Conservation (phyloP, 2,329 filamentous ascomycete species). For the Penicillium sp. region DNA sequence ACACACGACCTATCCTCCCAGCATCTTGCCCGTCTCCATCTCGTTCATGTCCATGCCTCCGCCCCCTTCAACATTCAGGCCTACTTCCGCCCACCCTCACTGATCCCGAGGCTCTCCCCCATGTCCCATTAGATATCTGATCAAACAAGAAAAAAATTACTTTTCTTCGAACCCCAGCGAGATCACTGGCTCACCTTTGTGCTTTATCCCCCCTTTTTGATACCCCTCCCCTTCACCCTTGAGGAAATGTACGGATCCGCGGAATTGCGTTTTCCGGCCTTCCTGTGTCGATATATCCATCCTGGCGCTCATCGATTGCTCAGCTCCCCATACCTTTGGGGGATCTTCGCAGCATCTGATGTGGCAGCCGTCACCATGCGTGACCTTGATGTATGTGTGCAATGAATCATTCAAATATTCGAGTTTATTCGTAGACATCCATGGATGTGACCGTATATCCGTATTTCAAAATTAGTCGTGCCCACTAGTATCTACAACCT, state of each 20-base stretch:
- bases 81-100: conserved; percentile 12
- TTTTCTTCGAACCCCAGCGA: conserved; percentile 12
- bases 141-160: conserved; percentile 16
- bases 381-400: conserved; percentile 28
- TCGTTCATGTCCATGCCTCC: background rate
- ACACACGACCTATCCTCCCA: background rate
- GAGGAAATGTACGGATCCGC: background rate
- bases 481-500: too few relatives aligned
- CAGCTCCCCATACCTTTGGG: background rate
- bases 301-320: conserved; percentile 34
- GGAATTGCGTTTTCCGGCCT: background rate
- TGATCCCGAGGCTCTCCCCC: conserved; percentile 2
- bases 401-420: conserved; percentile 11
- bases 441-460: too few relatives aligned
- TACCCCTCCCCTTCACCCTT: conserved; percentile 13
- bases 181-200: conserved; percentile 13
- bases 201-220: conserved; percentile 10
- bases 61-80: conserved; percentile 8
- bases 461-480: too few relatives aligned
- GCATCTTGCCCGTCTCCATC: conserved; percentile 3
- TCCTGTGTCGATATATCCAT: conserved; percentile 16
- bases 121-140: conserved; percentile 17
- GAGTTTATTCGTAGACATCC: background rate
- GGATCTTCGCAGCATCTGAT: conserved; percentile 18
- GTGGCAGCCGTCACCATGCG: conserved; percentile 39